phyloP scores from a whole-genome alignment of 2,329 filamentous ascomycete genomes.

The Cladosporium sp. region DNA sequence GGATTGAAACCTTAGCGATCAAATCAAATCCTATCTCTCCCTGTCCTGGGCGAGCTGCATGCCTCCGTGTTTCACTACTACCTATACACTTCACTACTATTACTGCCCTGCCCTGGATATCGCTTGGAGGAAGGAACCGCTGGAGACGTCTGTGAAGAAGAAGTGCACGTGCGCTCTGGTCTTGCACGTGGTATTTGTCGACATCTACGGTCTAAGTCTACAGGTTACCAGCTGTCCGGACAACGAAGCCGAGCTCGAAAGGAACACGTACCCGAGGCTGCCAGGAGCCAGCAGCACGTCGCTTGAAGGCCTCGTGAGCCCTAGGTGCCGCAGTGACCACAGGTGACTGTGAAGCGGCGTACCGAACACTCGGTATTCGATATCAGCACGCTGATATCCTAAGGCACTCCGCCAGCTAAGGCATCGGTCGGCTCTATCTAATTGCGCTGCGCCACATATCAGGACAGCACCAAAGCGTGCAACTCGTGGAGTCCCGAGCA shows the following conservation, averaged over 20 bases:
- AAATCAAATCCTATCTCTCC: constrained; percentile 5
- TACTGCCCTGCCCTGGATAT: neutral
- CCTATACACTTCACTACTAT: neutral
- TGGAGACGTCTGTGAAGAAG: neutral
- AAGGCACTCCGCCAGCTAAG: neutral
- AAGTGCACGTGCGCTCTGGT: neutral
- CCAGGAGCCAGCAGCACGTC: neutral
- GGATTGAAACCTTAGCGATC: neutral
- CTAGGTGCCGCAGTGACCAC: constrained; percentile 1
- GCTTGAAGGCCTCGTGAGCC: neutral
- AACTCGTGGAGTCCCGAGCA: neutral
- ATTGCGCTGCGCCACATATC: neutral
- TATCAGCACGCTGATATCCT: neutral
- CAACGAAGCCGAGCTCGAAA: neutral
- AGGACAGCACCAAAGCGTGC: neutral
- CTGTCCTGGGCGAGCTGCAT: neutral
- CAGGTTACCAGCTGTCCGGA: neutral
- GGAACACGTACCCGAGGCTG: constrained; percentile 2
- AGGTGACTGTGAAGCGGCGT: neutral
- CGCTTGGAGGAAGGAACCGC: neutral
- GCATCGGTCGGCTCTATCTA: too few species aligned
- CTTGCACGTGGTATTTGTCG: neutral
- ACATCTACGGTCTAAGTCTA: neutral
- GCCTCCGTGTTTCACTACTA: neutral
- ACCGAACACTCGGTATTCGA: neutral